phyloP scores from a whole-genome alignment of 441 rosid species.

The Corymbia citriodora region DNA sequence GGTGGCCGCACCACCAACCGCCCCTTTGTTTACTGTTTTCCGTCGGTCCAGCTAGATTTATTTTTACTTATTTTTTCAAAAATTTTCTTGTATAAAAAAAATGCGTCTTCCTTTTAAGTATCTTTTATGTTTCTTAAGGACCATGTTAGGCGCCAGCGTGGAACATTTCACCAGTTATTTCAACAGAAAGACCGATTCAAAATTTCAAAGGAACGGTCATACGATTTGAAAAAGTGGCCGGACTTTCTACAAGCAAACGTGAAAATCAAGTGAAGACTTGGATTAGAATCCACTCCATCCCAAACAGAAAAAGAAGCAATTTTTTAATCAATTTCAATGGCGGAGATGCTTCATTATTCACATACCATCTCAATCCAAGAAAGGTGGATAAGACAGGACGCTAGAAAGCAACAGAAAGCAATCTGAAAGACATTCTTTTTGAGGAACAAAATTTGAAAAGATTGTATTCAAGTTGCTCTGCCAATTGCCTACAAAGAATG shows the following conservation, averaged over 20 bases:
- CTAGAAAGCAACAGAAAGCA: not conserved
- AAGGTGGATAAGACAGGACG: not conserved
- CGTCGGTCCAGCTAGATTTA: not conserved
- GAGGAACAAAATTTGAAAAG: not conserved
- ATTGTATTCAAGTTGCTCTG: not conserved
- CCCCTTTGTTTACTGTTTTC: not conserved
- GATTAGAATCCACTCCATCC: not conserved
- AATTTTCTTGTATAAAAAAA: not conserved
- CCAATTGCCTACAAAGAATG: slow-evolving; percentile 30
- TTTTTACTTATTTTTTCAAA: not conserved
- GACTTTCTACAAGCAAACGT: not conserved
- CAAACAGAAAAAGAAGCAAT: not conserved
- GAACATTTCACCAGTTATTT: not conserved
- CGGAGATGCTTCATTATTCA: not conserved
- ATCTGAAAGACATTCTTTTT: not conserved
- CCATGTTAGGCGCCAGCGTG: not conserved
- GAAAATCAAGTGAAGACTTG: not conserved
- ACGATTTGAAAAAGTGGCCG: not conserved
- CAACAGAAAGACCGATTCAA: not conserved
- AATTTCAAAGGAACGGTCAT: not conserved
- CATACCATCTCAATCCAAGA: not conserved
- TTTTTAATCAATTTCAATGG: not conserved
- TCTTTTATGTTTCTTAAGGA: not conserved
- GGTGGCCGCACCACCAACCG: not conserved
- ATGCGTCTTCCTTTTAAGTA: not conserved